Evolutionary conservation across 495 filamentous ascomycete species (phyloP).

Genomic region (Aspergillus egyptiacus): DNA sequence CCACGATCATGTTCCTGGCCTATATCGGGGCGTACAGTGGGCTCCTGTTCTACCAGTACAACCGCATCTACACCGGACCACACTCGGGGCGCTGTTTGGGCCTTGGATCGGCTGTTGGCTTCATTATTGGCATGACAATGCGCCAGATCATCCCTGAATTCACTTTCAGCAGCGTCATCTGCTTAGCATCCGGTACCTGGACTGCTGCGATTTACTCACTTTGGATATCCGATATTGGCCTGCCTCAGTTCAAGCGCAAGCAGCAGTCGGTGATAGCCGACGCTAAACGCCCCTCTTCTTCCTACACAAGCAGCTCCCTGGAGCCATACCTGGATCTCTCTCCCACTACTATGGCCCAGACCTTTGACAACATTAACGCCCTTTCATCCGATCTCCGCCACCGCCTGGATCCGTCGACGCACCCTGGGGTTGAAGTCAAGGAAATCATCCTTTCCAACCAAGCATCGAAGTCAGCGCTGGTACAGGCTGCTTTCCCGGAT

Average conservation of each 20-base stretch:
- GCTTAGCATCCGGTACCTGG: constrained; percentile 12
- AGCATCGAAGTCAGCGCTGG: constrained; percentile 12
- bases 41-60: constrained; percentile 16
- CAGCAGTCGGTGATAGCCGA: not conserved
- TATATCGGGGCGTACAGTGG: constrained; percentile 16
- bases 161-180: constrained; percentile 13
- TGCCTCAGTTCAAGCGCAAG: constrained; percentile 5
- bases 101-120: constrained; percentile 1
- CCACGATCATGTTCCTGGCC: constrained; percentile 14
- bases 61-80: constrained; percentile 15
- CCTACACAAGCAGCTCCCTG: constrained; percentile 10
- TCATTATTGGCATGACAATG: constrained; percentile 7
- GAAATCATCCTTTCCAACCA: constrained; percentile 28
- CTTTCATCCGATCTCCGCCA: constrained; percentile 7
- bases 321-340: constrained; percentile 14
- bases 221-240: constrained; percentile 8
- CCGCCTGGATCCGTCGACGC: constrained; percentile 8
- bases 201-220: constrained; percentile 14
- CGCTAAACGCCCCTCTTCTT: not conserved
- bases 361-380: constrained; percentile 13
- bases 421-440: constrained; percentile 46
- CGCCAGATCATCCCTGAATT: constrained; percentile 8
- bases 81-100: constrained; percentile 9
- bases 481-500: constrained; percentile 32
- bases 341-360: constrained; percentile 10